These are phyloP conservation scores for Coemansia sp. DNA, from an alignment of 192 early-diverging fungal genomes.

Conservation along the genomic window DNA sequence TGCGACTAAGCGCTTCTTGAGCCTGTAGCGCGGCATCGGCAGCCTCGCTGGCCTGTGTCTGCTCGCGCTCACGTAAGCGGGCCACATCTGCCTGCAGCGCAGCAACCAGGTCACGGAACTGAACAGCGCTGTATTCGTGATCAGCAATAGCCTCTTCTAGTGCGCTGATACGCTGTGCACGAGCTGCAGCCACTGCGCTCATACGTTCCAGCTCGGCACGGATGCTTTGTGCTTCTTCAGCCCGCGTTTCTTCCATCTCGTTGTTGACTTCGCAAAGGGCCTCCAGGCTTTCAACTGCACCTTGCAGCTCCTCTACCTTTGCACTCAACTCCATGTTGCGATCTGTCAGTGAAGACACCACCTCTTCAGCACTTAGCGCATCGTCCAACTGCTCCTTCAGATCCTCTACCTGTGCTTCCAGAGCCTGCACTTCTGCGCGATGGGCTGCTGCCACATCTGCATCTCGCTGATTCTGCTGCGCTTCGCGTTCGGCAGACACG, in stretches of 20 bases:
- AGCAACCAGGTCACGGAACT: constrained; percentile 80
- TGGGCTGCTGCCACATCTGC: constrained; percentile 48
- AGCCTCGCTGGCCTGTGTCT: constrained; percentile 58
- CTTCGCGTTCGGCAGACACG: constrained; percentile 68
- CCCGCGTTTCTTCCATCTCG: constrained; percentile 90
- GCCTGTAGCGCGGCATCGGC: constrained; percentile 62
- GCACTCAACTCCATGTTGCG: constrained; percentile 79
- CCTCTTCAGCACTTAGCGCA: constrained; percentile 74
- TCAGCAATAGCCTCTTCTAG: constrained; percentile 82
- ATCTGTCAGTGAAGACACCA: constrained; percentile 78
- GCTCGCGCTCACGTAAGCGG: constrained; percentile 65
- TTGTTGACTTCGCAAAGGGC: constrained; percentile 86
- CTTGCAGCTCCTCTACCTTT: constrained; percentile 71
- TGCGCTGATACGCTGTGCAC: constrained; percentile 57
- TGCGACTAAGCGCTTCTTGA: constrained; percentile 79
- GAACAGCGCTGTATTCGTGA: constrained; percentile 78
- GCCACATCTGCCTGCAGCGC: constrained; percentile 76
- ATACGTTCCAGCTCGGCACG: constrained; percentile 75
- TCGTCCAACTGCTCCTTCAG: constrained; percentile 81
- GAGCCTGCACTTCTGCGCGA: constrained; percentile 56
- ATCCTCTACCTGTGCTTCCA: constrained; percentile 79
- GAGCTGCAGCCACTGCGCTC: constrained; percentile 65
- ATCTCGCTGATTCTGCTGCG: constrained; percentile 56
- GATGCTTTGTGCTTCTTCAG: constrained; percentile 82
- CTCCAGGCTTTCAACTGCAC: constrained; percentile 81